Evolutionary conservation across 2,329 filamentous ascomycete species (phyloP).

Genomic region (Neonectria neomacrospora): DNA sequence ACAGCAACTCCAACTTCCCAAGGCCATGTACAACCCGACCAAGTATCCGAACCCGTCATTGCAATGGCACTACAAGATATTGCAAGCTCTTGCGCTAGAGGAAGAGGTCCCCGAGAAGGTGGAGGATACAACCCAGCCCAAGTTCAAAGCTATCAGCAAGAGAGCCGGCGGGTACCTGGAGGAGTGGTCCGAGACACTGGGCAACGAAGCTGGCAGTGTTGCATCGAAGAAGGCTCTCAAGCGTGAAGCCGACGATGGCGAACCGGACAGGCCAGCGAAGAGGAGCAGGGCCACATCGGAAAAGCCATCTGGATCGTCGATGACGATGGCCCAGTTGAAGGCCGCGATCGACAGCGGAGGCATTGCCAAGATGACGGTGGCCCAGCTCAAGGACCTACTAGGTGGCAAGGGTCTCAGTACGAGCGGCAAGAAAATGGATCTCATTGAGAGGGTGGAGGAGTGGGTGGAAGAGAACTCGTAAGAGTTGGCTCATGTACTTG

Average conservation of each 20-base stretch:
- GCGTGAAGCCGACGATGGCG: constrained; percentile 61
- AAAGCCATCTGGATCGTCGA: constrained; percentile 48
- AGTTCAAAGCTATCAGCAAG: constrained; percentile 89
- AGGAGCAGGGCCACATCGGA: constrained; percentile 52
- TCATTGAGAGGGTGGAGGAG: constrained; percentile 66
- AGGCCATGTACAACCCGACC: constrained; percentile 81
- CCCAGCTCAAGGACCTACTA: constrained; percentile 62
- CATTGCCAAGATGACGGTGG: constrained; percentile 65
- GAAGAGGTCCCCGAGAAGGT: constrained; percentile 84
- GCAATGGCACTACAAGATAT: constrained; percentile 96
- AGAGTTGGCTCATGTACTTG: constrained; percentile 9
- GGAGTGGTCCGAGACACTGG: constrained; percentile 78
- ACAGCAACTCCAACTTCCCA: constrained; percentile 89
- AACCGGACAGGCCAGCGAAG: constrained; percentile 59
- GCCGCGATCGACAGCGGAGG: constrained; percentile 57
- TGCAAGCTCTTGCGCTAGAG: constrained; percentile 90
- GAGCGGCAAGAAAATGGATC: constrained; percentile 63
- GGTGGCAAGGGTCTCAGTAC: constrained; percentile 59
- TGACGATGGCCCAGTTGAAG: constrained; percentile 61
- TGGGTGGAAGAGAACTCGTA: constrained; percentile 63
- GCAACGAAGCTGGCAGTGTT: constrained; percentile 60
- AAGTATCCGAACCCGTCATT: constrained; percentile 93
- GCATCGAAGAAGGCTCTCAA: constrained; percentile 59
- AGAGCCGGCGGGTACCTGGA: constrained; percentile 82
- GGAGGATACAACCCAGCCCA: constrained; percentile 84